Evolutionary conservation across 1,139 yeast genomes (phyloP).

Genomic region (Arxiozyma bovina): DNA sequence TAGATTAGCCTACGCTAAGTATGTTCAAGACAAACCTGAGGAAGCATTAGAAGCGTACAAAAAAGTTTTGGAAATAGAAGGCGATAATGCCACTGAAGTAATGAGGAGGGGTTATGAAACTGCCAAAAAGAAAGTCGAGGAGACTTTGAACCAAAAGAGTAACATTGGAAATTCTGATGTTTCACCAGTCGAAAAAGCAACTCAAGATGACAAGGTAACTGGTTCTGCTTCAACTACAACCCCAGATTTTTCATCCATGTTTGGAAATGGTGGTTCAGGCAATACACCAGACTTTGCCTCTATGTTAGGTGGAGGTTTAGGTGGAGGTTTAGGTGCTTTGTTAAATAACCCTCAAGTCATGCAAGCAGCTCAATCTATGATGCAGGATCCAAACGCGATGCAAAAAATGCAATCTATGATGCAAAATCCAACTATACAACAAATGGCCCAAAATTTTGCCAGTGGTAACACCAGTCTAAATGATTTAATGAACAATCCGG

Average conservation of each 20-base stretch:
- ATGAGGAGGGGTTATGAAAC: constrained; percentile 93
- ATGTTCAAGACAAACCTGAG: constrained; percentile 81
- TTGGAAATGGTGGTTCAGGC: constrained; percentile 39
- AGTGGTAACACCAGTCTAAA: constrained; percentile 47
- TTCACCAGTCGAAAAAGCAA: constrained; percentile 33
- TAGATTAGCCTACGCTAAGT: constrained; percentile 86
- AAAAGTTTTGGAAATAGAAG: constrained; percentile 79
- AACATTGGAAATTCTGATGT: constrained; percentile 24
- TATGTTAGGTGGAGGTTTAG: constrained; percentile 41
- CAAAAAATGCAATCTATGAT: constrained; percentile 59
- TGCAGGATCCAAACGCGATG: constrained; percentile 81
- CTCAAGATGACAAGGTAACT: constrained; percentile 28
- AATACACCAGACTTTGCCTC: constrained; percentile 66
- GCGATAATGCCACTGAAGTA: constrained; percentile 73
- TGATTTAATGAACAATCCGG: constrained; percentile 74
- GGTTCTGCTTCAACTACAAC: constrained; percentile 15
- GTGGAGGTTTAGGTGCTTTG: constrained; percentile 52
- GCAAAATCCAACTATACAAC: constrained; percentile 70
- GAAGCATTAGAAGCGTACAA: constrained; percentile 88
- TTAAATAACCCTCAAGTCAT: constrained; percentile 83
- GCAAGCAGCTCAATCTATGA: constrained; percentile 90
- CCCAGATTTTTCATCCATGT: constrained; percentile 59
- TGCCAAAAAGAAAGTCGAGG: constrained; percentile 77
- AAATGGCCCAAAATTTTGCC: constrained; percentile 67
- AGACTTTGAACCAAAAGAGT: constrained; percentile 31